Percentiles rank a stretch among this genome's conserved stretches.
Evolutionary conservation across 1,284 basidiomycete species (phyloP).

Genomic region (Pseudozyma thailandica): DNA sequence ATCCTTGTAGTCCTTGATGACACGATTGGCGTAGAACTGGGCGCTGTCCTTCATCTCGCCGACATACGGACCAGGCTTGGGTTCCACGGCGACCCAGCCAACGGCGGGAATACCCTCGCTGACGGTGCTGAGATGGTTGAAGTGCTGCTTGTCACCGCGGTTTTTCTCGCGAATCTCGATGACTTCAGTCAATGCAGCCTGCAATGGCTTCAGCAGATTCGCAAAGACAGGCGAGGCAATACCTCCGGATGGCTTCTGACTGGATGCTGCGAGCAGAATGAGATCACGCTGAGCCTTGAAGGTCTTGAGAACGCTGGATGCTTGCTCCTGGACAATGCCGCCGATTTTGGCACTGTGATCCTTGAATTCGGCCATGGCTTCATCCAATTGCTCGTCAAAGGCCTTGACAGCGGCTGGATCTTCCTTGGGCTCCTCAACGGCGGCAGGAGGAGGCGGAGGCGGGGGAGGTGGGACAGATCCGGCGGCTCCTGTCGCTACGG

Average conservation of each 20-base stretch:
- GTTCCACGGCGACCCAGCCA: constrained; percentile 87
- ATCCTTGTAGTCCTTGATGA: constrained; percentile 93
- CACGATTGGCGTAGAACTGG: constrained; percentile 88
- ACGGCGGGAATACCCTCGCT: constrained; percentile 85
- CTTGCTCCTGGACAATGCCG: constrained; percentile 75
- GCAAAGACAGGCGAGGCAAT: constrained; percentile 74
- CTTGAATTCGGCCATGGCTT: constrained; percentile 79
- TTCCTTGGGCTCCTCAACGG: constrained; percentile 54
- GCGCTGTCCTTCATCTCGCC: constrained; percentile 86
- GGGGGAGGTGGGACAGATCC: constrained; percentile 26
- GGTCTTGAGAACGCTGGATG: constrained; percentile 76
- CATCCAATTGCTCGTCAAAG: constrained; percentile 79
- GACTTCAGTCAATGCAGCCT: constrained; percentile 79
- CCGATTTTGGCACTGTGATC: constrained; percentile 81
- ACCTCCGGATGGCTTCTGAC: constrained; percentile 77
- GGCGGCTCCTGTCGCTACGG: constrained; percentile 25
- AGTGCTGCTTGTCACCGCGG: constrained; percentile 82
- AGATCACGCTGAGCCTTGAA: constrained; percentile 78
- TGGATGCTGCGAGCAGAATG: constrained; percentile 77
- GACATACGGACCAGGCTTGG: constrained; percentile 86
- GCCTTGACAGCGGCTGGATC: constrained; percentile 76
- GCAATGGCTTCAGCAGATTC: constrained; percentile 78
- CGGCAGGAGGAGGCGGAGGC: constrained; percentile 30
- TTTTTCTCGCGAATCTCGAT: constrained; percentile 84
- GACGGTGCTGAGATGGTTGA: constrained; percentile 81